Conservation (phyloP, 108 stramenopile species). For the Cyclostephanos tholiformis region DNA sequence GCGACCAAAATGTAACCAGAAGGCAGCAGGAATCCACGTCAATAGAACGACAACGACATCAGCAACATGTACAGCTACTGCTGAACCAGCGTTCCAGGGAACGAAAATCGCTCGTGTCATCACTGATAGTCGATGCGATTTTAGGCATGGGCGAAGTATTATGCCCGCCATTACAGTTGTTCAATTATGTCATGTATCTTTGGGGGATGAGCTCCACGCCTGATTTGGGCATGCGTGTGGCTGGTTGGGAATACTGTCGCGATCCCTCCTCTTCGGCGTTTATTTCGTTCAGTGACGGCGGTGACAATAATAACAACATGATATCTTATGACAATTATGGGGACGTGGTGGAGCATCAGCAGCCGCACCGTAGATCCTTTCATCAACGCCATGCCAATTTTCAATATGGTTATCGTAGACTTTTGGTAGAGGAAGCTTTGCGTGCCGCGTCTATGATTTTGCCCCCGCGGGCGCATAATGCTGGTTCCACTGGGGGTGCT, state of each 20-base stretch:
- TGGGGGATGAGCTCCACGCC: slow-evolving; percentile 42
- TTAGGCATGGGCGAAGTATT: slow-evolving; percentile 43
- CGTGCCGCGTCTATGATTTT: slow-evolving; percentile 32
- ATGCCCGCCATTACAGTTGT: slow-evolving; percentile 42
- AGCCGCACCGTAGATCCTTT: background rate
- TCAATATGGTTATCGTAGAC: slow-evolving; percentile 51
- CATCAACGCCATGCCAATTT: slow-evolving; percentile 51
- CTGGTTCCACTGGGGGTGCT: background rate
- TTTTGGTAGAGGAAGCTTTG: slow-evolving; percentile 48
- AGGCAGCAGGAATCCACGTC: background rate
- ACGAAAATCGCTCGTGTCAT: slow-evolving; percentile 25
- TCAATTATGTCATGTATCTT: slow-evolving; percentile 41
- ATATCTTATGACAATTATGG: slow-evolving; percentile 3
- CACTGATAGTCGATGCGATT: slow-evolving; percentile 25
- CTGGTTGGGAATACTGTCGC: slow-evolving; percentile 49
- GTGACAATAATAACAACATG: background rate
- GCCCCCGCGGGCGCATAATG: slow-evolving; percentile 26
- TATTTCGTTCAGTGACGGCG: background rate
- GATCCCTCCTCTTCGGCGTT: slow-evolving; percentile 5
- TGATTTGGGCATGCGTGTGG: slow-evolving; percentile 38
- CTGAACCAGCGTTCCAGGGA: slow-evolving; percentile 21
- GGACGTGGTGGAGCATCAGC: background rate
- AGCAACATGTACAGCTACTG: background rate
- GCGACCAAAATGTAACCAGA: background rate
- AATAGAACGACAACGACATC: slow-evolving; percentile 5